phyloP scores from a whole-genome alignment of 345 rosid genomes.

The Diplotaxis tenuifolia region DNA sequence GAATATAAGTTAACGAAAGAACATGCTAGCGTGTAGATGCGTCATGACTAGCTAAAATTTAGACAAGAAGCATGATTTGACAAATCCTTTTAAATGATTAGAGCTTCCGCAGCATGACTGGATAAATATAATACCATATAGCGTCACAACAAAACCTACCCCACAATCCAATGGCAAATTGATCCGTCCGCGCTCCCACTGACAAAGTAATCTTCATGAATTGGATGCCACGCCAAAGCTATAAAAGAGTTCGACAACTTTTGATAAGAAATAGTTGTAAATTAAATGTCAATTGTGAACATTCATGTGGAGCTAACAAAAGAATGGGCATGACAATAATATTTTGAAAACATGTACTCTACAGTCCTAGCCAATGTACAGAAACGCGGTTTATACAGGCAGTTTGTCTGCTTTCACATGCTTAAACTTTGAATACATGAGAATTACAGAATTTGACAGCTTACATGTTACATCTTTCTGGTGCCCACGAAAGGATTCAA shows the following conservation, averaged over 20 bases:
- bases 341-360: not conserved
- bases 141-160: conserved; percentile 46
- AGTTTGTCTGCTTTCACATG: conserved; percentile 8
- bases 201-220: conserved; percentile 96
- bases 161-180: conserved; percentile 94
- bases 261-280: conserved; percentile 7
- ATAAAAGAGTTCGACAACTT: not conserved
- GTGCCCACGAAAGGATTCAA: conserved; percentile 96
- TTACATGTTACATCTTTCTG: conserved; percentile 90
- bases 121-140: not conserved
- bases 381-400: not conserved
- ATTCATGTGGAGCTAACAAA: not conserved
- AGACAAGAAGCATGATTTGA: conserved; percentile 17
- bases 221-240: conserved; percentile 99
- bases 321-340: not conserved
- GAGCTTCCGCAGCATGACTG: not conserved
- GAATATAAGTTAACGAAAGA: not conserved
- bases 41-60: not conserved
- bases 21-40: conserved; percentile 10
- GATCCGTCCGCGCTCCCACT: conserved; percentile 96
- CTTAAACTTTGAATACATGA: conserved; percentile 21
- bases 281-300: not conserved
- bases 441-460: conserved; percentile 31
- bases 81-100: not conserved
- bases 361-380: conserved; percentile 4